Evolutionary conservation across 148 eudicot species (phyloP), one percentile per base, ranked within the genome.

Genomic region (Rhododendron vialii): DNA sequence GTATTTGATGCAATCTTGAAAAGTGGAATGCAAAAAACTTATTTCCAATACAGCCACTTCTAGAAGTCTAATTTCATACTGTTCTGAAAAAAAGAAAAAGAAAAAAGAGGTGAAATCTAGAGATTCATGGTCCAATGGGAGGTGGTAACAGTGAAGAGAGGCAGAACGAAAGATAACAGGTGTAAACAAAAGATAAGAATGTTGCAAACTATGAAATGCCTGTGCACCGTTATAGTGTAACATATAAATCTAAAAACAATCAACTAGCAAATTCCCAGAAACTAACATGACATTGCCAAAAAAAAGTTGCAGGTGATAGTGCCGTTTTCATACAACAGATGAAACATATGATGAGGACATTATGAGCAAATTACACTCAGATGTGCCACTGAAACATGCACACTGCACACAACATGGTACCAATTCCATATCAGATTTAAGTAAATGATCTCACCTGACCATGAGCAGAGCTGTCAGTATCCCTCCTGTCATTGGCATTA

Each of bases 381-480:
- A 82, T 20, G 43, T 43, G 65, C 10, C 14, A 59, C 18, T 18
- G 20, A 67, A 43, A 65, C 84, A 38, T 4, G 7, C 51, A 8
- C 3, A 63, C 71, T 1, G 26, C 57, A 18, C 61, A 67, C 26
- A 59, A 36, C 3, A 30, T 41, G 8, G 8, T 11, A 14, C 73
- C 55, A 61, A 22, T 35, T 78, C n/a, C 26, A 1, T 80, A 50
- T 22, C 73, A 11, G 33, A 33, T 47, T 55, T 84, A 18, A 80
- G 78, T 63, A 48, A 83, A 86, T 45, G 10, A 67, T 86, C 85
- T 87, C 81, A 94, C 98, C 91, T 81, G 88, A 73, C 55, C 78
- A 83, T 51, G 80, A 67, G 86, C 85, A 87, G 85, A 78, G 76
- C 33, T 86, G 12, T 76, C 51, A 61, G 13, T 82, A 85, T 86